Evolutionary conservation across 225 moss, liverwort and hornwort species (phyloP).

Genomic region (Rhytidiadelphus loreus): DNA sequence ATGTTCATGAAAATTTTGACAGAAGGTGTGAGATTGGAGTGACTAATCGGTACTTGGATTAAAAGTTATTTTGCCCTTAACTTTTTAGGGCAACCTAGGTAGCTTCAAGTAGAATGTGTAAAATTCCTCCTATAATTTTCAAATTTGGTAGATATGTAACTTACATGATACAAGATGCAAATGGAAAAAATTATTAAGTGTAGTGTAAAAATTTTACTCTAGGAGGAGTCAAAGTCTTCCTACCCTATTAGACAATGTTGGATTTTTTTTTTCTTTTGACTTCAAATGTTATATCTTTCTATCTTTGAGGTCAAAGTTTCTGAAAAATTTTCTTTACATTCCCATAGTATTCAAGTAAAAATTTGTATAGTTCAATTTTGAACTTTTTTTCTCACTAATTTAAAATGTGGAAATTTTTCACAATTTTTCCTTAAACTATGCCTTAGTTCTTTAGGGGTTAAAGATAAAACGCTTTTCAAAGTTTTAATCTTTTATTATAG

Average conservation of each 20-base stretch:
- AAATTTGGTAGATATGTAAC: neutral
- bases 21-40: too few species aligned
- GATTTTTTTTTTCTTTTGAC: too few species aligned
- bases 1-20: neutral
- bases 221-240: fast-evolving
- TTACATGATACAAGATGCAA: neutral
- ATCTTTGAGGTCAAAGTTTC: neutral
- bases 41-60: fast-evolving
- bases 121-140: neutral
- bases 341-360: neutral
- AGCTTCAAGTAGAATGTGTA: neutral
- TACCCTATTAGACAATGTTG: fast-evolving
- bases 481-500: neutral
- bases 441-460: fast-evolving
- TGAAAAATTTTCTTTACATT: neutral
- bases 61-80: fast-evolving
- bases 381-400: too few species aligned
- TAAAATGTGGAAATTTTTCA: neutral
- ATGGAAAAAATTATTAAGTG: neutral
- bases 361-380: neutral
- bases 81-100: fast-evolving
- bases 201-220: neutral
- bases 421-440: neutral
- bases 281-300: neutral
- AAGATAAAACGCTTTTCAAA: neutral